Base-by-base conservation (phyloP, 164 flowering plant species). In the Aristolochia contorta region DNA sequence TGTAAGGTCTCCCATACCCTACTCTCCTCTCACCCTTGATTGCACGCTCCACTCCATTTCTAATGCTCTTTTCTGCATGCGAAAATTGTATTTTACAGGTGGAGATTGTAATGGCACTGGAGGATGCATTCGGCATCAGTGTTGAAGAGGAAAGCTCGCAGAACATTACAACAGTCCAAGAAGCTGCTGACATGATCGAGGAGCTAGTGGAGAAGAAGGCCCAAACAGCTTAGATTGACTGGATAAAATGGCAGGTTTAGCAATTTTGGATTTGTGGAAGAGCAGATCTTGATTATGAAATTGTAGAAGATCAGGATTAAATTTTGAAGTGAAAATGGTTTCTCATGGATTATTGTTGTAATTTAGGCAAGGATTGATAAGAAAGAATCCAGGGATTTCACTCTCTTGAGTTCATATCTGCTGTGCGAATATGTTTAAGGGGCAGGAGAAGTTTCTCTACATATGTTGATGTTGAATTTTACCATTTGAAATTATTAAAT, bases 71-170 rank as follows among this genome's bases (percentile, higher is more conserved):
- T 12, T 18, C 10, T 0, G 5, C 25, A 23, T 53, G 23, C 1
- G 14, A 21, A 10, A 19, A 8, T 22, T 50, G 56, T 19, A 23
- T 23, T 23, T 53, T 59, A 4, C 54, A 87, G 96, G 96, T 91
- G 65, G 96, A 91, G 77, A 88, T 91, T 68, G 97, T 91, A 59
- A 91, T 88, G 97, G 89, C 85, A 54, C 83, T 90, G 1, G 97
- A 87, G 65, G 97, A 90, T 77, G 89, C 72, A 54, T 91, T 91
- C 56, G 88, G 84, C 10, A 86, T 91, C 74, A 75, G 69, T 14
- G 90, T 91, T 25, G 96, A 83, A 65, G 97, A 91, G 73, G 97
- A 91, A 14, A 88, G 77, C 57, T 91, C 94, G 18, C 96, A 86
- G 75, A 71, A 58, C 60, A 91, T 91, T 47, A 65, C 81, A 14